These are phyloP conservation scores for Fimicolochytrium jonesii DNA, from an alignment of 192 early-diverging fungal species.

Conservation along the genomic window DNA sequence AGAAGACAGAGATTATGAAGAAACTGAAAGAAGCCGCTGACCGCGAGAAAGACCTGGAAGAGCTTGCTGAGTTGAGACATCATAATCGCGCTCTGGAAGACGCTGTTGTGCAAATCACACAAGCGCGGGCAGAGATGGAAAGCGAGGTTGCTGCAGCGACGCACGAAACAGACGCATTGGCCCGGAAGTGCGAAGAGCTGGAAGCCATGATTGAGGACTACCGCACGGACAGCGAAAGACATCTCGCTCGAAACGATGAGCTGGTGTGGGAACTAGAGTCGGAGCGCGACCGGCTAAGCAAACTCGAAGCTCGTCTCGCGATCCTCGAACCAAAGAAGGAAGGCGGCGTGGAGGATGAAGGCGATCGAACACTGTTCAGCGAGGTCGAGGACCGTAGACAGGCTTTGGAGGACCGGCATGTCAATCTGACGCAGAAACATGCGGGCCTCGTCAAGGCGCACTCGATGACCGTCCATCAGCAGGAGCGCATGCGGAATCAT, in stretches of 20 bases:
- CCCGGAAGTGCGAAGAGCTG: slow-evolving; percentile 19
- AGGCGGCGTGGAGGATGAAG: slow-evolving; percentile 2
- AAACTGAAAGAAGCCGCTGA: slow-evolving; percentile 13
- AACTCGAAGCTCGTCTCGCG: slow-evolving; percentile 25
- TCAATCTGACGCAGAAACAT: slow-evolving; percentile 20
- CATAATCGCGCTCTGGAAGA: slow-evolving; percentile 3
- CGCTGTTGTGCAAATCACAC: neutral
- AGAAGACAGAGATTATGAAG: slow-evolving; percentile 20
- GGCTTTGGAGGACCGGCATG: slow-evolving; percentile 24
- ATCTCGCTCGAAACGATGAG: slow-evolving; percentile 24
- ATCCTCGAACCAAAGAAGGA: slow-evolving; percentile 20
- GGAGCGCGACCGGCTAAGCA: slow-evolving; percentile 17
- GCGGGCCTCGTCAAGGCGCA: slow-evolving; percentile 33
- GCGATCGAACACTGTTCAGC: slow-evolving; percentile 28
- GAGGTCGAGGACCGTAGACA: slow-evolving; percentile 39
- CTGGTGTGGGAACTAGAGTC: slow-evolving; percentile 26
- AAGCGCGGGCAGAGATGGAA: slow-evolving; percentile 16
- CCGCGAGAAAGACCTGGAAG: slow-evolving; percentile 11
- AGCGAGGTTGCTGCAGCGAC: neutral
- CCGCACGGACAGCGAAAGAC: slow-evolving; percentile 1
- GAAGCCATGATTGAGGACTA: slow-evolving; percentile 17
- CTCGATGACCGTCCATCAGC: slow-evolving; percentile 31
- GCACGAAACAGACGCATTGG: neutral
- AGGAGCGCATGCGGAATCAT: slow-evolving; percentile 40
- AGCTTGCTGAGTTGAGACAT: neutral